A percentile compares a stretch with the other conserved stretches of the same genome.
Conservation (phyloP, 164 flowering plant genomes). For the Magnolia changhungtana region DNA sequence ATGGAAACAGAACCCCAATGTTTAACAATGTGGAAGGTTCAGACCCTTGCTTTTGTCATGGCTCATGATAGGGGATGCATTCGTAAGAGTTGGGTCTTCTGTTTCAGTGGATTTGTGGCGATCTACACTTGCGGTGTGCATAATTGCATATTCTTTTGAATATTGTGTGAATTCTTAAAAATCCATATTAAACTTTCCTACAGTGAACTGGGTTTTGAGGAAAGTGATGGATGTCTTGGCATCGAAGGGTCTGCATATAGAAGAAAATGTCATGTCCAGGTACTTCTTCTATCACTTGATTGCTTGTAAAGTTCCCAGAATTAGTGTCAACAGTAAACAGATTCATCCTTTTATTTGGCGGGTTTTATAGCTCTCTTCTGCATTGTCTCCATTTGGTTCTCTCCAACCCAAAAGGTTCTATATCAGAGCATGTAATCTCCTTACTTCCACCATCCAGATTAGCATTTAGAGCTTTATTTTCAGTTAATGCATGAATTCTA, state of each 20-base stretch:
- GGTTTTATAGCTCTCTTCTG: constrained; percentile 76
- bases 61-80: constrained; percentile 63
- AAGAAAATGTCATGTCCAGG: constrained; percentile 62
- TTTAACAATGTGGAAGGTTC: constrained; percentile 51
- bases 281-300: constrained; percentile 13
- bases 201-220: constrained; percentile 53
- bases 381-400: constrained; percentile 80
- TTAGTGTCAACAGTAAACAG: background rate
- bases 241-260: constrained; percentile 46
- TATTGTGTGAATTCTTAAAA: background rate
- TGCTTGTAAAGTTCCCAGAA: constrained; percentile 1
- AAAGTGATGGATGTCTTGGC: constrained; percentile 66
- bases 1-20: constrained; percentile 22
- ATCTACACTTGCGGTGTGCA: constrained; percentile 61
- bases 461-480: background rate
- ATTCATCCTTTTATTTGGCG: constrained; percentile 26
- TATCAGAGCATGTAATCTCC: constrained; percentile 72
- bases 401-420: constrained; percentile 53
- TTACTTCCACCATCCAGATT: background rate
- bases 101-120: constrained; percentile 61
- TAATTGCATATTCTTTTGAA: constrained; percentile 1
- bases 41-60: constrained; percentile 42
- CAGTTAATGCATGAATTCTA: background rate
- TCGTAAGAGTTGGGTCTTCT: constrained; percentile 51
- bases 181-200: background rate